Evolutionary conservation across 768 basidiomycete genomes (phyloP).

Genomic region (Agrocybe pediades): DNA sequence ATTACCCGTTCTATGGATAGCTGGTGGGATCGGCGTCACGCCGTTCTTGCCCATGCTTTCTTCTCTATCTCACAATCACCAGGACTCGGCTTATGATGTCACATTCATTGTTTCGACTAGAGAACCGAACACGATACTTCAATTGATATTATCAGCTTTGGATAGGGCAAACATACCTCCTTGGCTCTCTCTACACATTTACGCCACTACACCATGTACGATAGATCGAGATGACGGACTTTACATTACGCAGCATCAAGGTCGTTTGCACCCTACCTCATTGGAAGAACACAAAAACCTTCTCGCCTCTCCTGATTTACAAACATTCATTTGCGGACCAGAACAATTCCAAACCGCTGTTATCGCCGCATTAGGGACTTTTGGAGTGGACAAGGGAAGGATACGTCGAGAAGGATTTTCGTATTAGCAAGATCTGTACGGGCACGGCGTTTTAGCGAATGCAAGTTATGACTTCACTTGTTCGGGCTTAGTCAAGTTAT

Average conservation of each 20-base stretch:
- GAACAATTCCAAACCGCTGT: constrained; percentile 42
- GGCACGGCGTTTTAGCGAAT: not conserved
- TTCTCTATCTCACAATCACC: constrained; percentile 13
- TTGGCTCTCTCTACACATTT: constrained; percentile 39
- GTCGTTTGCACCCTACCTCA: constrained; percentile 17
- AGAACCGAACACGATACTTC: constrained; percentile 52
- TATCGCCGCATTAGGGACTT: constrained; percentile 29
- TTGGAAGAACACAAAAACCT: constrained; percentile 22
- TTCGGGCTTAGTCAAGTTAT: not conserved
- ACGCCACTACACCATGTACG: constrained; percentile 25
- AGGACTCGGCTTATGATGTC: constrained; percentile 32
- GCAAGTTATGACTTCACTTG: not conserved
- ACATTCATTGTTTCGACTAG: constrained; percentile 50
- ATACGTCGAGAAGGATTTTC: constrained; percentile 29
- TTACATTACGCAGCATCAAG: constrained; percentile 5
- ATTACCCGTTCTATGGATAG: constrained; percentile 49
- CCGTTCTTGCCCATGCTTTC: constrained; percentile 60
- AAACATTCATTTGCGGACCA: constrained; percentile 54
- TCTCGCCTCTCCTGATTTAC: constrained; percentile 15
- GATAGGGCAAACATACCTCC: constrained; percentile 10
- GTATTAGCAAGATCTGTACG: constrained; percentile 2
- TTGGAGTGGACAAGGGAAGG: constrained; percentile 42
- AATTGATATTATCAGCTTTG: constrained; percentile 37
- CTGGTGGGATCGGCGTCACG: constrained; percentile 66
- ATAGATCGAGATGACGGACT: not conserved